Conservation (phyloP, 371 early-diverging fungal genomes). For the Conidiobolus incongruus region DNA sequence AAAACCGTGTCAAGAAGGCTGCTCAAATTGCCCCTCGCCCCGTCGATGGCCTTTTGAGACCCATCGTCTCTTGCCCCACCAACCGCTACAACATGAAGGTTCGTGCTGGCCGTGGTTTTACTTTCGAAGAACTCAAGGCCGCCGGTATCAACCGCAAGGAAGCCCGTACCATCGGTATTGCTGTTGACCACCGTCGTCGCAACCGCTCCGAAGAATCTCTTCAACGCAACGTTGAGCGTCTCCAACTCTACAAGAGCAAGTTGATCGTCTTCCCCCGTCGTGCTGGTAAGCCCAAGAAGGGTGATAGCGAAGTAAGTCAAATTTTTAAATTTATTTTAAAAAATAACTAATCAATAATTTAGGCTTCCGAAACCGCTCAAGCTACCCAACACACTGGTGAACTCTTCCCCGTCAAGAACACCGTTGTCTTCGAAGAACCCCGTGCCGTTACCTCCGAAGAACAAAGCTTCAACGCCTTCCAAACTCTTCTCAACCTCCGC, state of each 20-base stretch:
- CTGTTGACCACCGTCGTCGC: constrained; percentile 96
- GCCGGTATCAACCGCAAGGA: constrained; percentile 89
- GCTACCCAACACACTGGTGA: constrained; percentile 52
- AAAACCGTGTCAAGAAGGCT: constrained; percentile 85
- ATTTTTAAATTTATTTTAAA: no score
- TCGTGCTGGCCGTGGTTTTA: constrained; percentile 97
- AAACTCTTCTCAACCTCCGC: constrained; percentile 75
- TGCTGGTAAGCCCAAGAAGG: constrained; percentile 66
- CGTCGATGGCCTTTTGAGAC: constrained; percentile 90
- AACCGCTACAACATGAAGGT: constrained; percentile 98
- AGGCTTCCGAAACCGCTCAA: constrained; percentile 35
- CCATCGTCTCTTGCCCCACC: constrained; percentile 95
- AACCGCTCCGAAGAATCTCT: constrained; percentile 93
- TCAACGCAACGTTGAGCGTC: constrained; percentile 85
- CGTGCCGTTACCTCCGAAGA: constrained; percentile 71
- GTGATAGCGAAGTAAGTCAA: no score
- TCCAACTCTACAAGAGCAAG: constrained; percentile 89
- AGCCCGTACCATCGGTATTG: constrained; percentile 93
- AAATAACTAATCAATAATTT: not conserved
- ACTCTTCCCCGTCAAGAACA: constrained; percentile 53
- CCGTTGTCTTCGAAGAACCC: constrained; percentile 36
- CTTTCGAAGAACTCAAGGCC: constrained; percentile 92
- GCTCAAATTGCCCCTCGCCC: constrained; percentile 93
- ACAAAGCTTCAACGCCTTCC: constrained; percentile 58
- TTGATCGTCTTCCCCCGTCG: constrained; percentile 88